phyloP scores from a whole-genome alignment of 2,329 filamentous ascomycete species.

The Trichoderma aggressivum region DNA sequence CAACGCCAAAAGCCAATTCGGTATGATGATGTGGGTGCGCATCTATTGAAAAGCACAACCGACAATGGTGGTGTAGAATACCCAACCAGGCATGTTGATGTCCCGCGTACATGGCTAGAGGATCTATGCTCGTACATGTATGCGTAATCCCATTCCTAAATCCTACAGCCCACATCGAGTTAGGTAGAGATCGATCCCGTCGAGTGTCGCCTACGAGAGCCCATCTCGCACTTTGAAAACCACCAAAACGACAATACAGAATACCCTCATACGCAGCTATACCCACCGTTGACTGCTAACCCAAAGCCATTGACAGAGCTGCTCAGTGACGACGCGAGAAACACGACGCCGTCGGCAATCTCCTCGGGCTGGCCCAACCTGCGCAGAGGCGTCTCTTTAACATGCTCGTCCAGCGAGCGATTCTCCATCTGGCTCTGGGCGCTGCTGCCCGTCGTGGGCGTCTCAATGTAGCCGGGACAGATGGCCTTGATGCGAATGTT shows the following conservation, averaged over 20 bases:
- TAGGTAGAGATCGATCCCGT: too few species aligned
- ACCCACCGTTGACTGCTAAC: slow-evolving; percentile 45
- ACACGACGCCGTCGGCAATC: slow-evolving; percentile 51
- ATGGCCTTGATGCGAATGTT: slow-evolving; percentile 59
- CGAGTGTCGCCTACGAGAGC: background rate
- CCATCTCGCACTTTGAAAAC: background rate
- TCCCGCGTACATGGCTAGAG: background rate
- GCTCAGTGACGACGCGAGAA: slow-evolving; percentile 39
- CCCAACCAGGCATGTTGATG: background rate
- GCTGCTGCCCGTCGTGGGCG: slow-evolving; percentile 34
- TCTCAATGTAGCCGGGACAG: slow-evolving; percentile 51
- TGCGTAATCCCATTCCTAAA: too few species aligned
- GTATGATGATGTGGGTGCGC: background rate
- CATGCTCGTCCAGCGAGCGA: slow-evolving; percentile 36
- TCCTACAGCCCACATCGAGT: background rate
- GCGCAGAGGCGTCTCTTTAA: slow-evolving; percentile 34
- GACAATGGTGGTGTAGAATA: too few species aligned
- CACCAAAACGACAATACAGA: fast-evolving
- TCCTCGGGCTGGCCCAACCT: slow-evolving; percentile 49
- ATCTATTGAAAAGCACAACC: background rate
- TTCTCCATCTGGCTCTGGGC: slow-evolving; percentile 18
- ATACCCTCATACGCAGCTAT: slow-evolving; percentile 16
- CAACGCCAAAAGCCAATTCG: background rate
- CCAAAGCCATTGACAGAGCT: slow-evolving; percentile 42
- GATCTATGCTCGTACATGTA: too few species aligned